Evolutionary conservation across 1,139 yeast genomes (phyloP).

Genomic region (Hanseniaspora sp.): DNA sequence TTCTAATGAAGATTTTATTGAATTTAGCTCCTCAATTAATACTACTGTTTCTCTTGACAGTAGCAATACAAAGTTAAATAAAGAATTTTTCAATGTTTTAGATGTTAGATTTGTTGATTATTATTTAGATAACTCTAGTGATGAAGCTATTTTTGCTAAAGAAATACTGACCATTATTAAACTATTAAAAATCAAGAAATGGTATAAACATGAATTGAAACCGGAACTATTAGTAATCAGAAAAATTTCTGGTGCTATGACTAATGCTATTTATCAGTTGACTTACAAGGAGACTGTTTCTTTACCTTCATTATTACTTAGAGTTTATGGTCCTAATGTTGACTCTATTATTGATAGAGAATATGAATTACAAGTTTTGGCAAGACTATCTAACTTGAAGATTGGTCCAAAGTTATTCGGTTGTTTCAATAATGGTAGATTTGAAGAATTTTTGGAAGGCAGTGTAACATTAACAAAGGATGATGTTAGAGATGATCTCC

Average conservation of each 20-base stretch:
- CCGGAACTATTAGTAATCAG: slow-evolving; percentile 38
- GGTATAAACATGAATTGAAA: slow-evolving; percentile 38
- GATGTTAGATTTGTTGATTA: slow-evolving; percentile 11
- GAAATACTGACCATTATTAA: slow-evolving; percentile 62
- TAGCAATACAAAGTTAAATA: background rate
- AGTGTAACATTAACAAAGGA: slow-evolving; percentile 43
- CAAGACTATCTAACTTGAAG: slow-evolving; percentile 59
- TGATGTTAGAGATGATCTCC: slow-evolving; percentile 63
- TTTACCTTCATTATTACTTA: slow-evolving; percentile 43
- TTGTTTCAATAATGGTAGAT: slow-evolving; percentile 78
- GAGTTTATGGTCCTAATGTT: slow-evolving; percentile 88
- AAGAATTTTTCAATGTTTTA: background rate
- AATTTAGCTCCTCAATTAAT: background rate
- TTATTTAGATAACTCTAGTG: slow-evolving; percentile 2
- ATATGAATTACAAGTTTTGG: slow-evolving; percentile 59
- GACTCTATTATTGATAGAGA: slow-evolving; percentile 80
- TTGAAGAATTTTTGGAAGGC: slow-evolving; percentile 80
- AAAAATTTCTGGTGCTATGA: slow-evolving; percentile 83
- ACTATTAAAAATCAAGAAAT: slow-evolving; percentile 57
- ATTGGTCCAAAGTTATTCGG: slow-evolving; percentile 88
- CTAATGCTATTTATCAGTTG: slow-evolving; percentile 75
- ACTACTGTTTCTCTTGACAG: background rate
- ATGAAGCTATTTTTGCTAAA: slow-evolving; percentile 41
- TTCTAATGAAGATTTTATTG: background rate
- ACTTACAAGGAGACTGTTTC: slow-evolving; percentile 27